Base-by-base conservation (phyloP, 768 basidiomycete genomes). In the Cystofilobasidium capitatum region DNA sequence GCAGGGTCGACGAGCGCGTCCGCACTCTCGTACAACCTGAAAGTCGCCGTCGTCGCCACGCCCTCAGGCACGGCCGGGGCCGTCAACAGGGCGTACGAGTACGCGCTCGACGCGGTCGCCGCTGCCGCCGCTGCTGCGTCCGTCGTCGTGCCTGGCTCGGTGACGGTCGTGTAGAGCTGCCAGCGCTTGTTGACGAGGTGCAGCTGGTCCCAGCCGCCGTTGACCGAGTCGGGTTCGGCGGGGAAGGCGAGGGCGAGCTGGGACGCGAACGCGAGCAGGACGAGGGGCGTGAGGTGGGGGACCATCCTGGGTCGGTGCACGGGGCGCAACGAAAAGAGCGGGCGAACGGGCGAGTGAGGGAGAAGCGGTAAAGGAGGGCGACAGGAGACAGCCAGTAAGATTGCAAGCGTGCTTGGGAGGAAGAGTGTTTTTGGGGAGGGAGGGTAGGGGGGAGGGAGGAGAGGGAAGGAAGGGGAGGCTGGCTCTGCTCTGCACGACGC, bases 121-220 rank as follows among this genome's bases (percentile, higher is more conserved):
- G 62, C n/a, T 1, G 62, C 37, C 3, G 51, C 31, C n/a, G 55
- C 49, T 3, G 47, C 17, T 31, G 47, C 24, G 31, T 61, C 33
- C 4, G 66, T 61, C 29, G 39, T 39, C 26, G 51, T 31, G 12
- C 26, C 51, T 33, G 33, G 55, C 17, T 37, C 26, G n/a, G 14
- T 39, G 54, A 69, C 9, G 26, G 67, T 69, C 16, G 67, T 69
- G 62, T 62, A 59, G 42, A 69, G 55, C 31, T 63, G 55, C 39
- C 62, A 69, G 49, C 24, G 42, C 26, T 35, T 42, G 49, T 51
- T 26, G 20, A 47, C 63, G 24, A 55, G 22, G 14, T 55, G 45
- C 2, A 45, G 63, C 26, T 36, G 42, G 10, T 36, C 31, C 36
- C 35, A 45, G 24, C 26, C 63, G 35, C 63, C 36, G 37, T 61